Evolutionary conservation across 805 yeast species (phyloP).

Genomic region (Saturnispora ahearnii): DNA sequence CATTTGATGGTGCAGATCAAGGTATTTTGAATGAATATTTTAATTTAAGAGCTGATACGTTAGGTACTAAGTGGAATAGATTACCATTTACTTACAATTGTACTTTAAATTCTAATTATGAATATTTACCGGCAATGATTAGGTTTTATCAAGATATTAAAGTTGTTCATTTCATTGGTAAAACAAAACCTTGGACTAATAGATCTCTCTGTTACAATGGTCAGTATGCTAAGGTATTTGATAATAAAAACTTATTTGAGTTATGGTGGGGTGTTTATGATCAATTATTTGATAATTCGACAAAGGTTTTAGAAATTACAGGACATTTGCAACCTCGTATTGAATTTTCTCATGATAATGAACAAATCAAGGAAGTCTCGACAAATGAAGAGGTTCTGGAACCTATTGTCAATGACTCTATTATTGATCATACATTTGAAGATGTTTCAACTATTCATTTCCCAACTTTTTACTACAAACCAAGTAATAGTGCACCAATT

Average conservation of each 20-base stretch:
- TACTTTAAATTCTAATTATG: conserved; percentile 38
- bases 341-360: background rate
- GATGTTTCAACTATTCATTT: conserved; percentile 7
- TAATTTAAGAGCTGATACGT: conserved; percentile 23
- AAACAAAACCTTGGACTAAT: conserved; percentile 37
- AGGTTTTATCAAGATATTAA: conserved; percentile 32
- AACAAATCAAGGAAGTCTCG: background rate
- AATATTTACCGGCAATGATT: conserved; percentile 28
- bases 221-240: conserved; percentile 12
- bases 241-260: conserved; percentile 16
- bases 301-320: conserved; percentile 17
- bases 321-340: conserved; percentile 17
- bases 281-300: conserved; percentile 9
- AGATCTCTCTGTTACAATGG: conserved; percentile 8
- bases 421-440: background rate
- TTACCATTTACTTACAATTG: conserved; percentile 81
- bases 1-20: conserved; percentile 88
- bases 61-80: conserved; percentile 43
- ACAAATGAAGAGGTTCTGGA: background rate
- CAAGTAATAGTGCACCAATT: conserved; percentile 9
- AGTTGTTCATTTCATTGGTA: conserved; percentile 61
- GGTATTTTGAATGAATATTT: conserved; percentile 78
- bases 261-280: conserved; percentile 27
- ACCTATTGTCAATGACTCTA: background rate
- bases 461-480: conserved; percentile 22